Conservation (phyloP, 1,139 yeast genomes). For the Scheffersomyces lignicola region DNA sequence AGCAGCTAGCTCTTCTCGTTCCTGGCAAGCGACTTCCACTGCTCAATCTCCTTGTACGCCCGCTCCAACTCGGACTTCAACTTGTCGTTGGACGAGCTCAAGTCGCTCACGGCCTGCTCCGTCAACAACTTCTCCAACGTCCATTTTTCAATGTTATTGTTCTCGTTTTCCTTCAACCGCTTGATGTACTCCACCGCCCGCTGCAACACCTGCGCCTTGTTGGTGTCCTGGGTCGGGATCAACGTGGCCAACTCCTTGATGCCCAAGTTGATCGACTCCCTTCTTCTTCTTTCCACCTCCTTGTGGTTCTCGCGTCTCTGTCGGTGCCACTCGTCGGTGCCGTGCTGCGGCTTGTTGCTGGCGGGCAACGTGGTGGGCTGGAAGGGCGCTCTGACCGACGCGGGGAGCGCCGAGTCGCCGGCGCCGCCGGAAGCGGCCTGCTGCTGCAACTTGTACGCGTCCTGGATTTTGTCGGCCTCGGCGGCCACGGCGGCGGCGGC, state of each 20-base stretch:
- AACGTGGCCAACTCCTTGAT: slow-evolving; percentile 79
- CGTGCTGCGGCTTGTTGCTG: slow-evolving; percentile 52
- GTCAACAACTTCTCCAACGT: slow-evolving; percentile 87
- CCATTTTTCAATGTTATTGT: slow-evolving; percentile 88
- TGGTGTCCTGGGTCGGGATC: slow-evolving; percentile 86
- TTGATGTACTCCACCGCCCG: slow-evolving; percentile 89
- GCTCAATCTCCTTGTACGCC: slow-evolving; percentile 91
- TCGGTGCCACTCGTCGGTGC: slow-evolving; percentile 85
- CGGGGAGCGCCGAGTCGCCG: neutral
- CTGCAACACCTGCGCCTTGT: slow-evolving; percentile 85
- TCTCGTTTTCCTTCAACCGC: slow-evolving; percentile 84
- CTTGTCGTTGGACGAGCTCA: slow-evolving; percentile 27
- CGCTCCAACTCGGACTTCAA: slow-evolving; percentile 50
- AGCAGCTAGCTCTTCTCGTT: slow-evolving; percentile 16
- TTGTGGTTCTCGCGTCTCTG: slow-evolving; percentile 89
- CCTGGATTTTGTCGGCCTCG: slow-evolving; percentile 12
- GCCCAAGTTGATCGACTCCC: slow-evolving; percentile 89
- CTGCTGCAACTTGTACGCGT: slow-evolving; percentile 21
- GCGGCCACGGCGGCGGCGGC: slow-evolving; percentile 36
- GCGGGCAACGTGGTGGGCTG: slow-evolving; percentile 43
- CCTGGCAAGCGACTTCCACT: slow-evolving; percentile 58
- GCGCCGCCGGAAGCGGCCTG: slow-evolving; percentile 1
- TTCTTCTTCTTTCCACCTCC: slow-evolving; percentile 94
- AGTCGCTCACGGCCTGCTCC: slow-evolving; percentile 77
- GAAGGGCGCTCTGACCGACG: slow-evolving; percentile 16